Evolutionary conservation across 2,329 filamentous ascomycete genomes (phyloP).

Genomic region (Ilyonectria destructans): DNA sequence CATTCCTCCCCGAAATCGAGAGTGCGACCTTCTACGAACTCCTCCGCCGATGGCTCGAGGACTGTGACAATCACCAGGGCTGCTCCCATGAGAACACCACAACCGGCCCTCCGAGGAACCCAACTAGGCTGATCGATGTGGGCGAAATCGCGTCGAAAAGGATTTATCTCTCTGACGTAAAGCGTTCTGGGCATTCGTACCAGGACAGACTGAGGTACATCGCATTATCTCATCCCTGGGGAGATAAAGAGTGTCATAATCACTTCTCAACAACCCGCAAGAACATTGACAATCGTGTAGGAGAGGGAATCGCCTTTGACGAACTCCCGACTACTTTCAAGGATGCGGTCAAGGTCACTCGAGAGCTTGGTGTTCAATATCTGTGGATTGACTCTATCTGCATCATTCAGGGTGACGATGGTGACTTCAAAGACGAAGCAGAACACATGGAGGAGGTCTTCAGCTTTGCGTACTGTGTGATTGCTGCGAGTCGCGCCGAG

Average conservation of each 20-base stretch:
- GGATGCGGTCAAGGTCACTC: conserved; percentile 10
- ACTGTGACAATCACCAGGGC: conserved; percentile 30
- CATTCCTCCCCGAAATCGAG: conserved; percentile 9
- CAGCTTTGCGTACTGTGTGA: conserved; percentile 14
- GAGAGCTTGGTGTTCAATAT: conserved; percentile 2
- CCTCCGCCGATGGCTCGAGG: conserved; percentile 27
- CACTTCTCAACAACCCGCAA: conserved; percentile 31
- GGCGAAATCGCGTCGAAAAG: neutral
- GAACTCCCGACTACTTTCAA: conserved; percentile 5
- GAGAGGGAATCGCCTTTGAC: neutral
- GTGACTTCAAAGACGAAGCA: conserved; percentile 12
- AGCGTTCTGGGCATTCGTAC: neutral
- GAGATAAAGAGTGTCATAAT: neutral
- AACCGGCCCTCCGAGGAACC: neutral
- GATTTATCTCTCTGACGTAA: conserved; percentile 7
- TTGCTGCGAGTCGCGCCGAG: conserved; percentile 19
- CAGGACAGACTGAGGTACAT: conserved; percentile 7
- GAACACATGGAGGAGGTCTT: conserved; percentile 17
- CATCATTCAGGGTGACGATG: conserved; percentile 20
- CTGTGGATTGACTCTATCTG: conserved; percentile 28
- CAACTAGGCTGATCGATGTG: conserved; percentile 31
- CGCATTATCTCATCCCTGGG: conserved; percentile 37
- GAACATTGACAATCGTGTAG: conserved; percentile 10
- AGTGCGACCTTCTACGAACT: conserved; percentile 17
- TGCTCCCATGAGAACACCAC: neutral